A percentile compares a stretch with the other conserved stretches of the same genome.
These are phyloP conservation scores for Pestalotiopsis sp. DNA, from an alignment of 2,329 filamentous ascomycete genomes.

Conservation along the genomic window DNA sequence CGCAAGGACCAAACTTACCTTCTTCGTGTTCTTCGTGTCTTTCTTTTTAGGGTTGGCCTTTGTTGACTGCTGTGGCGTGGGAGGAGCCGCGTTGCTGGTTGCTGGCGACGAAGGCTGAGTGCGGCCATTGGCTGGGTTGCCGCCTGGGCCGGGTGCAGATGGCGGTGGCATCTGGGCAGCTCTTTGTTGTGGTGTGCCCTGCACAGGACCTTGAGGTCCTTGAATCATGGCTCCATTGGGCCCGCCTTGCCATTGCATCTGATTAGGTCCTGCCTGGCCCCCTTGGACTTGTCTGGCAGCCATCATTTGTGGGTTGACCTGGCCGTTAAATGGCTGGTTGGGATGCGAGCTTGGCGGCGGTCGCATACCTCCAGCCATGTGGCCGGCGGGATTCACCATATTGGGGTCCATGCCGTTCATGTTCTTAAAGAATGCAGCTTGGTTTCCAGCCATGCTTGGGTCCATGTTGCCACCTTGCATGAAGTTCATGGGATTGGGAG, in stretches of 20 bases:
- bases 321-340: slow-evolving; percentile 50
- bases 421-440: slow-evolving; percentile 57
- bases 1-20: slow-evolving; percentile 54
- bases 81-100: slow-evolving; percentile 68
- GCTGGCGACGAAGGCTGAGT: slow-evolving; percentile 64
- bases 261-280: slow-evolving; percentile 39
- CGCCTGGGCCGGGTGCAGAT: slow-evolving; percentile 55
- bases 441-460: slow-evolving; percentile 54
- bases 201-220: slow-evolving; percentile 53
- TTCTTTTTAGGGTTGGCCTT: slow-evolving; percentile 82
- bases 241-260: slow-evolving; percentile 51
- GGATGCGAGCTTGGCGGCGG: slow-evolving; percentile 72
- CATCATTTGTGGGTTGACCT: slow-evolving; percentile 67
- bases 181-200: slow-evolving; percentile 74
- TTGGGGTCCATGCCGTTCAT: slow-evolving; percentile 57
- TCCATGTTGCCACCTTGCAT: slow-evolving; percentile 66
- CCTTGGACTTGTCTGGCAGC: slow-evolving; percentile 39
- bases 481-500: slow-evolving; percentile 67
- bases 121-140: slow-evolving; percentile 48
- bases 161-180: slow-evolving; percentile 63
- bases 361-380: slow-evolving; percentile 65
- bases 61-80: slow-evolving; percentile 73
- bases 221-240: slow-evolving; percentile 44
- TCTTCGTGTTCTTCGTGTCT: slow-evolving; percentile 67
- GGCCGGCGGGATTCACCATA: slow-evolving; percentile 50